Evolutionary conservation across 139 green algal genomes (phyloP), one percentile per base, ranked within the genome.

Genomic region (Spirogloea muscicola): DNA sequence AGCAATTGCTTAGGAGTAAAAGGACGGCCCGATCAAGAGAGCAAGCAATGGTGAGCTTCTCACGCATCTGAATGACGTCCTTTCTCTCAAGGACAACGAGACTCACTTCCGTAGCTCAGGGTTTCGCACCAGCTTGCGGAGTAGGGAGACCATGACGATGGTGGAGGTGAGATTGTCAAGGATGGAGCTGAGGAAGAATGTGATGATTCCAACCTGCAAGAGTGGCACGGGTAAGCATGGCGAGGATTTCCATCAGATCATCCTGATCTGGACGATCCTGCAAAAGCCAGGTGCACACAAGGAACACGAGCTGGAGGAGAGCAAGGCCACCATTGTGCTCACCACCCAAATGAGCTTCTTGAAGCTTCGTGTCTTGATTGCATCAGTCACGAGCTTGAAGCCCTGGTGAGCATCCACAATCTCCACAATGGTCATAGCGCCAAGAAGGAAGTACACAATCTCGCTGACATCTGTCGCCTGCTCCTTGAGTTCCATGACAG

Each of bases 341-440:
- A 81, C 59, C 70, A 82, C 16, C 70, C 70, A 84, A 16, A 84
- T 48, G n/a, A 84, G 68, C 41, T 44, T 57, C 27, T 61, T 67
- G 60, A 82, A 72, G 49, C 29, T 77, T 25, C 57, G n/a, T 38
- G 84, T 83, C 1, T 74, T 77, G 48, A 91, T 80, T 33, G 58
- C 36, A 55, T 88, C 68, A 3, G 86, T 90, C 62, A 90, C 80
- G 18, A 90, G 41, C 58, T 89, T 85, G 65, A 91, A 89, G 21
- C 86, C 86, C 43, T 87, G 84, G 64, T 89, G 84, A 1, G 72
- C 72, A 67, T 87, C 81, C 2, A 86, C 81, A 34, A 87, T 87
- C 82, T 92, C 88, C 6, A 92, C 88, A 25, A 92, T 87, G 9
- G 88, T 90, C 88, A 92, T 92, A 40, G 88, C 88, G 1, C 88